Evolutionary conservation across 2,329 filamentous ascomycete genomes (phyloP).

Genomic region (Microcyclospora tardicrescens): DNA sequence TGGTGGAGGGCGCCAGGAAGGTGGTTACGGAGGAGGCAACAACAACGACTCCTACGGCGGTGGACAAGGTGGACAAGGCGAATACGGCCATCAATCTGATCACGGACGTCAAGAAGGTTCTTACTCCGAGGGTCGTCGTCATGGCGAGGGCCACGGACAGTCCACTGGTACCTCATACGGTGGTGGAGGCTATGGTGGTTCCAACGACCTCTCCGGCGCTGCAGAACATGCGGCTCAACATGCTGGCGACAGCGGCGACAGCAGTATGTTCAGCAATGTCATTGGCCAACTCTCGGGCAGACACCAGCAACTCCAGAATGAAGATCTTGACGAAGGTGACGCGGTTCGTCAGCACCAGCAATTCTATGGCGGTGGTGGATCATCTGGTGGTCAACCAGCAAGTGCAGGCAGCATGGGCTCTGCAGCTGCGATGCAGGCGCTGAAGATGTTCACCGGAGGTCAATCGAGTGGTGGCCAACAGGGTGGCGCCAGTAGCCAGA

Average conservation of each 20-base stretch:
- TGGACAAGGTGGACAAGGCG: slow-evolving; percentile 10
- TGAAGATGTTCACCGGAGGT: slow-evolving; percentile 54
- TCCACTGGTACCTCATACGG: slow-evolving; percentile 32
- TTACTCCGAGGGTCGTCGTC: slow-evolving; percentile 15
- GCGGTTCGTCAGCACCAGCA: slow-evolving; percentile 64
- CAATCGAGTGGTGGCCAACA: slow-evolving; percentile 17
- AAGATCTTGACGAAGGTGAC: slow-evolving; percentile 49
- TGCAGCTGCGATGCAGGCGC: slow-evolving; percentile 67
- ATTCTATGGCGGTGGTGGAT: slow-evolving; percentile 47
- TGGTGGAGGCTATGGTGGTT: slow-evolving; percentile 21
- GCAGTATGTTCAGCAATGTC: slow-evolving; percentile 42
- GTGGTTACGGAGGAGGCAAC: slow-evolving; percentile 8
- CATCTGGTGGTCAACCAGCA: slow-evolving; percentile 34
- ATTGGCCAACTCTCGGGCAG: slow-evolving; percentile 43
- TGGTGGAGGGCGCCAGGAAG: slow-evolving; percentile 9
- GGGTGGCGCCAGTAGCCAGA: slow-evolving; percentile 42
- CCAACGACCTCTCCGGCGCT: slow-evolving; percentile 42
- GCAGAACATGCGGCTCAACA: slow-evolving; percentile 43
- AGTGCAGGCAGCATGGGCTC: slow-evolving; percentile 41
- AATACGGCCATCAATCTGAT: slow-evolving; percentile 20
- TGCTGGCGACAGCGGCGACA: slow-evolving; percentile 37
- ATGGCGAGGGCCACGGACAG: slow-evolving; percentile 22
- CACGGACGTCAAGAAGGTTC: slow-evolving; percentile 16
- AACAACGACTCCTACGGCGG: slow-evolving; percentile 6
- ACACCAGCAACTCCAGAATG: slow-evolving; percentile 36